A percentile compares a stretch with the other conserved stretches of the same genome.
These are phyloP conservation scores for Pseudocohnilembus persalinus DNA, from an alignment of 169 alveolate species.

Conservation along the genomic window DNA sequence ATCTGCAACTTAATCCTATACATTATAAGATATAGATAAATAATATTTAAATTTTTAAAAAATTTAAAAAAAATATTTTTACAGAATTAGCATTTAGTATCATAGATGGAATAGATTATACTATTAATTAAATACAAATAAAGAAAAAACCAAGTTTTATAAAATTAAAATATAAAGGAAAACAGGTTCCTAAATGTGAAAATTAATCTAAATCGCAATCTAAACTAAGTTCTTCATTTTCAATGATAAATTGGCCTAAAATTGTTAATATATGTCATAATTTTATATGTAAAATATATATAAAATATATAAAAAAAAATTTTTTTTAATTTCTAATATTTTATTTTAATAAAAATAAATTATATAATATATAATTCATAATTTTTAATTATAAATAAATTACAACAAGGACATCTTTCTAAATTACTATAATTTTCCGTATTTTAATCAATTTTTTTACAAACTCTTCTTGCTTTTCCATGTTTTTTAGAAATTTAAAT, in stretches of 20 bases:
- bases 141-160: neutral
- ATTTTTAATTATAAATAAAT: too few relatives aligned
- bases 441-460: neutral
- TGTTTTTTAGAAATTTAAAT: constrained; percentile 14
- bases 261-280: too few relatives aligned
- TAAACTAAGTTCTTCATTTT: neutral
- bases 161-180: constrained; percentile 15
- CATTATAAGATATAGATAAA: too few relatives aligned
- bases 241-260: constrained; percentile 10
- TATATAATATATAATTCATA: too few relatives aligned
- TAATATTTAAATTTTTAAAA: neutral
- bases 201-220: neutral
- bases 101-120: constrained; percentile 11
- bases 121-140: neutral
- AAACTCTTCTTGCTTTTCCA: constrained; percentile 32
- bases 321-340: too few relatives aligned
- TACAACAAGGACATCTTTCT: neutral
- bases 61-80: neutral
- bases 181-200: constrained; percentile 6
- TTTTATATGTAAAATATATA: too few relatives aligned
- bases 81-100: neutral
- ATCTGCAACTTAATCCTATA: neutral
- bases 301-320: too few relatives aligned
- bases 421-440: neutral
- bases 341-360: too few relatives aligned